Base-by-base conservation (phyloP, 345 rosid species). In the Cardamine resedifolia region DNA sequence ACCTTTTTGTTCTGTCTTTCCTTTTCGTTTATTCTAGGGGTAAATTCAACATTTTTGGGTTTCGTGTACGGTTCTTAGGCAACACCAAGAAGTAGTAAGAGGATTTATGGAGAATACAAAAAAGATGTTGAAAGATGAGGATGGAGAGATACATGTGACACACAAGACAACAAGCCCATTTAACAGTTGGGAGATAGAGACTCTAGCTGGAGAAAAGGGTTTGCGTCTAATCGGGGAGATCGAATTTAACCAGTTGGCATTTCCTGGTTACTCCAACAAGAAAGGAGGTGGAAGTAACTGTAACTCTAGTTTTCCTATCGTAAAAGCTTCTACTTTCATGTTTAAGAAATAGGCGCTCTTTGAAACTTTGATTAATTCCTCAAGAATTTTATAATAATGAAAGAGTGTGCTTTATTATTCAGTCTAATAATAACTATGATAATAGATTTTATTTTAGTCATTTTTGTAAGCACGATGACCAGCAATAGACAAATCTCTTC, bases 111-210 rank as follows among this genome's bases (percentile, higher is more conserved):
- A 11, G 41, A 36, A 4, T 64, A 85, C 88, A 0, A 59, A n/a
- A 10, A 28, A 56, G 18, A 58, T 85, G 84, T 14, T 85, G 39
- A 4, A 33, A 4, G 16, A 15, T 7, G 30, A 49, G 2, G 38
- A 2, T 21, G 90, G 95, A 1, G 81, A 85, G 73, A 77, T 84
- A 20, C 90, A 85, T 27, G 78, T 80, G 19, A 78, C 86, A 2
- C 88, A 84, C 52, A 85, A 81, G 59, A 38, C 14, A 38, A 53
- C 73, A 1, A 1, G 64, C 44, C 88, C 86, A 19, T 89, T 71
- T 59, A 3, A 12, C 6, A 6, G 0, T 4, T 85, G 85, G 92
- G 38, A 79, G 45, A 76, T 84, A 12, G 44, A 39, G 44, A 39
- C 44, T 11, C n/a, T 39, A 39, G 44, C 16, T 1, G 2, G 1